Percentiles rank a stretch among this genome's conserved stretches.
phyloP scores from a whole-genome alignment of 495 filamentous ascomycete species.

The Rhizodiscina lignyota region DNA sequence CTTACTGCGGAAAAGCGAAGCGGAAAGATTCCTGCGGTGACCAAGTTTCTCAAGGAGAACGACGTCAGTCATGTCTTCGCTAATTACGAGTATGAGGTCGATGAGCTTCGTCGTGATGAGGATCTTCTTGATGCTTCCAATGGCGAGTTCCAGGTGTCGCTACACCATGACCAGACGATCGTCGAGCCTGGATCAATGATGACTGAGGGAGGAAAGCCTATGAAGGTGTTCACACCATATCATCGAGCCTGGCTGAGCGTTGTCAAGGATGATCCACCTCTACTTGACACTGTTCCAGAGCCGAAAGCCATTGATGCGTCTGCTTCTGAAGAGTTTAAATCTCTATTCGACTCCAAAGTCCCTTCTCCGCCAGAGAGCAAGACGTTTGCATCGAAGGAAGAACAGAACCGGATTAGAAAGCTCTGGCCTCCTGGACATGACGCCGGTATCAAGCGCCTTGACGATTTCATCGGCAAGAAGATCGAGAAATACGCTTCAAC shows the following conservation, averaged over 20 bases:
- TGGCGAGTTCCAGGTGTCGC: conserved; percentile 9
- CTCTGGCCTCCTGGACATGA: conserved; percentile 28
- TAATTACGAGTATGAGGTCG: conserved; percentile 45
- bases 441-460: conserved; percentile 25
- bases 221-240: conserved; percentile 30
- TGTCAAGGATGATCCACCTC: no score
- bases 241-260: no score
- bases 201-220: conserved; percentile 19
- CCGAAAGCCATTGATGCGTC: conserved; percentile 18
- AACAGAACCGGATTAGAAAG: conserved; percentile 19
- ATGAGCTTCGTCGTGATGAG: conserved; percentile 36
- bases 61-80: conserved; percentile 29
- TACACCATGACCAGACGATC: conserved; percentile 25
- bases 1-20: conserved; percentile 17
- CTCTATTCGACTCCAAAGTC: conserved; percentile 17
- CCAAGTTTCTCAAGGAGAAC: conserved; percentile 23
- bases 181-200: conserved; percentile 22
- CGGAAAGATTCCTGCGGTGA: conserved; percentile 18
- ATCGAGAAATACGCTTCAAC: conserved; percentile 21
- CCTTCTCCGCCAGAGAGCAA: conserved; percentile 22
- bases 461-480: conserved; percentile 19
- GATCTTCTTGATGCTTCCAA: conserved; percentile 18
- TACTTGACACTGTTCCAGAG: no score
- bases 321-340: conserved; percentile 11
- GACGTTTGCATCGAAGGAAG: conserved; percentile 20